Conservation (phyloP, 2,329 filamentous ascomycete species). For the Fusarium sp. region DNA sequence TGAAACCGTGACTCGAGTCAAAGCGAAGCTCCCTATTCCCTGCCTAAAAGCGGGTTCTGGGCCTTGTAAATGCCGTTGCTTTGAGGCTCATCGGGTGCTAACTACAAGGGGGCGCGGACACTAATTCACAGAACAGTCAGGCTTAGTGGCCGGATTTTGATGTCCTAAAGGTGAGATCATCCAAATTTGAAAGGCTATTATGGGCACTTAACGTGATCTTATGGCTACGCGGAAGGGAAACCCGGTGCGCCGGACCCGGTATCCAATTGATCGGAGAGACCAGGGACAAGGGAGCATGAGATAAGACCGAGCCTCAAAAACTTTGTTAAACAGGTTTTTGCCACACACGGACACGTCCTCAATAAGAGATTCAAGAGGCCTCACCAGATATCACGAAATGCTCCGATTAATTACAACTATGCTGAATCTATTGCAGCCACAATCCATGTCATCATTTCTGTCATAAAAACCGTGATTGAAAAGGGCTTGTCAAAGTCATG, state of each 20-base stretch:
- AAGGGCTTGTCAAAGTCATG: no score
- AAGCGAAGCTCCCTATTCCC: slow-evolving; percentile 25
- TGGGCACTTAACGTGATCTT: slow-evolving; percentile 34
- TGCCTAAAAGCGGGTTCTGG: slow-evolving; percentile 33
- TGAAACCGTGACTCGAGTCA: slow-evolving; percentile 32
- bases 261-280: slow-evolving; percentile 32
- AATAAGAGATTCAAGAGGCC: slow-evolving; percentile 31
- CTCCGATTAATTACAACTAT: not conserved
- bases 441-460: not conserved
- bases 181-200: slow-evolving; percentile 6
- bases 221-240: slow-evolving; percentile 27
- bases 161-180: slow-evolving; percentile 16
- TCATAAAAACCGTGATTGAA: no score
- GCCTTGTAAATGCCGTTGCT: slow-evolving; percentile 38
- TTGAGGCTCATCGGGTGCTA: slow-evolving; percentile 39
- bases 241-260: slow-evolving; percentile 36
- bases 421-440: no score
- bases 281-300: slow-evolving; percentile 14
- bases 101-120: slow-evolving; percentile 10
- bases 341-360: slow-evolving; percentile 9
- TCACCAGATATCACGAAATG: not conserved
- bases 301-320: slow-evolving; percentile 47
- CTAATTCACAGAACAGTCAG: not conserved
- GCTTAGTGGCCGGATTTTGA: slow-evolving; percentile 7
- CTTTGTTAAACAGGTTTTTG: slow-evolving; percentile 23